Conservation (phyloP, 805 yeast species). For the Tetrapisispora fleetii region DNA sequence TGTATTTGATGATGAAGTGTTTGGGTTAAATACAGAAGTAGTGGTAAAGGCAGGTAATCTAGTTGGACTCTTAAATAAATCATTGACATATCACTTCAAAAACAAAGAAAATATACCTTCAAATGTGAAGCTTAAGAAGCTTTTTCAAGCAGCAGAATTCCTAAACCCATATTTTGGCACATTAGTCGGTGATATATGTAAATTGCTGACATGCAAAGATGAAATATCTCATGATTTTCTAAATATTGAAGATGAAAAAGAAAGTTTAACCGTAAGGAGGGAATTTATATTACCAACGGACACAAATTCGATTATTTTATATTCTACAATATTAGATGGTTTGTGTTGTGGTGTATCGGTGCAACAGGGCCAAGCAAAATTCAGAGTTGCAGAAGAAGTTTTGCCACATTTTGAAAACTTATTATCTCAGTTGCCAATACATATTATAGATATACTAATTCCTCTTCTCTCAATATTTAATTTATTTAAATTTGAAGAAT, state of each 20-base stretch:
- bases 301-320: conserved; percentile 14
- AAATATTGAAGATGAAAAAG: conserved; percentile 3
- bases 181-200: conserved; percentile 17
- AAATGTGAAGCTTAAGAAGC: conserved; percentile 9
- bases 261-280: conserved; percentile 5
- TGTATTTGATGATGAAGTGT: conserved; percentile 10
- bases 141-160: conserved; percentile 29
- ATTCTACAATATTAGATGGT: conserved; percentile 23
- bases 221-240: conserved; percentile 8
- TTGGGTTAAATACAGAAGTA: conserved; percentile 10
- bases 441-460: conserved; percentile 14
- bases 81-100: conserved; percentile 14
- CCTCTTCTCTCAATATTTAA: conserved; percentile 20
- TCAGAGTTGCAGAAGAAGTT: conserved; percentile 12
- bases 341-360: conserved; percentile 22
- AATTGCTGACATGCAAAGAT: conserved; percentile 18
- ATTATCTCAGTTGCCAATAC: conserved; percentile 16
- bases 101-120: conserved; percentile 6
- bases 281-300: conserved; percentile 18
- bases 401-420: conserved; percentile 19
- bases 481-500: conserved; percentile 22
- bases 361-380: conserved; percentile 14
- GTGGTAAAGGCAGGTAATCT: conserved; percentile 20
- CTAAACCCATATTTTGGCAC: conserved; percentile 21
- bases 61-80: conserved; percentile 18